Conservation (phyloP, 2,329 filamentous ascomycete species). For the Emmonsia crescens region DNA sequence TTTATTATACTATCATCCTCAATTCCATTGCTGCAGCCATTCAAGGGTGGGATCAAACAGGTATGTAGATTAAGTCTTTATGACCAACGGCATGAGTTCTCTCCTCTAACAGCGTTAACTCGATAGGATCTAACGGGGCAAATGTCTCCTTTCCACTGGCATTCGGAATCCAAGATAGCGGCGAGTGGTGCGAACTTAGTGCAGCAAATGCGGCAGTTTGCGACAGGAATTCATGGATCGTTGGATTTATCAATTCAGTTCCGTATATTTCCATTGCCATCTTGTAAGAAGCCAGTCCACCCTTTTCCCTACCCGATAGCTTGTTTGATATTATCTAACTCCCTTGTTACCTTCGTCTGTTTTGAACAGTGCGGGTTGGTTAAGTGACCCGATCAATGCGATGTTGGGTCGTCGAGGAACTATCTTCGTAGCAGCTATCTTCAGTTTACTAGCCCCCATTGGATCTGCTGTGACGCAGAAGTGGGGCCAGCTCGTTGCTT, state of each 20-base stretch:
- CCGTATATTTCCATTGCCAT: slow-evolving; percentile 41
- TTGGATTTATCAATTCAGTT: slow-evolving; percentile 51
- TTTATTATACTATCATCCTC: slow-evolving; percentile 42
- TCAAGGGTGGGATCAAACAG: slow-evolving; percentile 44
- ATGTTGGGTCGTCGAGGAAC: slow-evolving; percentile 50
- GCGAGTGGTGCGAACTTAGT: slow-evolving; percentile 9
- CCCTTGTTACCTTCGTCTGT: slow-evolving; percentile 37
- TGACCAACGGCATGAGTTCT: background rate
- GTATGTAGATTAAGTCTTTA: slow-evolving; percentile 11
- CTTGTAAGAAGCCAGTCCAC: slow-evolving; percentile 42
- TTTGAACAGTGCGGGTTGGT: slow-evolving; percentile 52
- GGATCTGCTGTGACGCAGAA: slow-evolving; percentile 50
- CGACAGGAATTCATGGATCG: slow-evolving; percentile 42
- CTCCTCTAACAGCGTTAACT: background rate
- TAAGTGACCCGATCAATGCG: slow-evolving; percentile 54
- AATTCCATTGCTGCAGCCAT: slow-evolving; percentile 46
- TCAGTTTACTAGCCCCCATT: slow-evolving; percentile 57
- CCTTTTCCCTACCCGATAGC: slow-evolving; percentile 44
- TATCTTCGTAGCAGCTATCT: slow-evolving; percentile 53
- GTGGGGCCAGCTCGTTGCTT: slow-evolving; percentile 47
- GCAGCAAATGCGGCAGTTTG: slow-evolving; percentile 14
- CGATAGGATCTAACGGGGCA: slow-evolving; percentile 39
- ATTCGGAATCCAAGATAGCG: slow-evolving; percentile 39
- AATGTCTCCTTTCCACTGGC: slow-evolving; percentile 41
- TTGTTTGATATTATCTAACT: slow-evolving; percentile 43